Base-by-base conservation (phyloP, 2,329 filamentous ascomycete genomes). In the Saccharata proteae region DNA sequence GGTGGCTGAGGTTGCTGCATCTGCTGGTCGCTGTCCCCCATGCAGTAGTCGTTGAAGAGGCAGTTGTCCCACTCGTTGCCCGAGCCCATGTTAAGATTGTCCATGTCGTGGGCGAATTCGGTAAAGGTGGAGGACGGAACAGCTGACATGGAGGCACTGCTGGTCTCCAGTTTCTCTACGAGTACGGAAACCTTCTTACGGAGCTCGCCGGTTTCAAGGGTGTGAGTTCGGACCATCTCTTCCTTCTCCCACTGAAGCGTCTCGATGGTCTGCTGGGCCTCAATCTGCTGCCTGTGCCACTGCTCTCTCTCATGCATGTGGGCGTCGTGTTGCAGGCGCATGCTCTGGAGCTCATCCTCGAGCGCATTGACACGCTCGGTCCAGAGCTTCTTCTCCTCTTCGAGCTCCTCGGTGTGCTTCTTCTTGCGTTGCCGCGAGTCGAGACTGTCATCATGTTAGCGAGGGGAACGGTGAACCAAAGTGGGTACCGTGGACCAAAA, bases 401-500 rank as follows among this genome's bases (percentile, higher is more conserved):
- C 90, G 26, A 96, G 74, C 46, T 90, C 78, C 62, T 96, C 90
- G 19, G 90, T 96, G 62, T 96, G 88, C 61, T 84, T 80, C 73
- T 96, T 96, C 71, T 96, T 98, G 47, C 90, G 78, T 59, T 96
- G 88, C 43, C 90, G 77, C 26, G 90, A 96, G 62, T 96, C 88
- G 47, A 98, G 80, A 43, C 84, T 93, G 42, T 48, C 19, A 36
- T 39, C 6, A 48, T 33, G 54, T 59, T 56, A 59, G 55, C 54
- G 37, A 29, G 35, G 40, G 43, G 43, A 41, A 35, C 39, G 38
- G 23, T 44, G 43, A 43, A 45, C 51, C 43, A 49, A 49, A 40
- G 41, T 44, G 44, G 34, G 37, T 42, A 41, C 43, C 43, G 47
- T 40, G 45, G 40, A 71, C 80, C 66, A 52, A 48, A 46, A 34